Conservation (phyloP, 768 basidiomycete genomes). For the Pisolithus orientalis region DNA sequence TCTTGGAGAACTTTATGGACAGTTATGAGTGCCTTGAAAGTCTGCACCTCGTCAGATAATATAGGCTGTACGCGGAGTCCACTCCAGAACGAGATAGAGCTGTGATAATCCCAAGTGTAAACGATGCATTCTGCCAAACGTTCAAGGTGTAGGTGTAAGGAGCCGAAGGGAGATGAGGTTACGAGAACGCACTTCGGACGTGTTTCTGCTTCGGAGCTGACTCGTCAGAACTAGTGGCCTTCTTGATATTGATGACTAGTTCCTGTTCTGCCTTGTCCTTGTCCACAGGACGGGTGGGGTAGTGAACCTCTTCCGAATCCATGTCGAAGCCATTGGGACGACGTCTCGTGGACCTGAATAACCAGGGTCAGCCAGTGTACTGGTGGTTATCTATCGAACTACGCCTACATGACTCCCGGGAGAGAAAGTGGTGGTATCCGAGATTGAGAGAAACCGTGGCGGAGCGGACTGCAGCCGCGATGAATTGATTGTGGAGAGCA, state of each 20-base stretch:
- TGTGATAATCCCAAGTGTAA: slow-evolving; percentile 99
- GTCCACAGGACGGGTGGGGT: slow-evolving; percentile 95
- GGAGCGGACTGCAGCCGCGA: background rate
- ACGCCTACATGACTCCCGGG: slow-evolving; percentile 22
- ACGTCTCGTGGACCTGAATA: slow-evolving; percentile 27
- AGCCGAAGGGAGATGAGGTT: slow-evolving; percentile 7
- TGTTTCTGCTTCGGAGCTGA: slow-evolving; percentile 98
- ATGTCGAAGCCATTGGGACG: slow-evolving; percentile 49
- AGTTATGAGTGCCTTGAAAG: slow-evolving; percentile 95
- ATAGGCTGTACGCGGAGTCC: slow-evolving; percentile 96
- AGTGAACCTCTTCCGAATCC: slow-evolving; percentile 73
- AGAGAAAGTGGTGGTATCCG: background rate
- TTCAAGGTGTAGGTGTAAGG: slow-evolving; percentile 10
- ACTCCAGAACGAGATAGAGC: slow-evolving; percentile 97
- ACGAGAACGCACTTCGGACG: slow-evolving; percentile 75
- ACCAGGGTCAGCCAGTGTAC: slow-evolving; percentile 6
- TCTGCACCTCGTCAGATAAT: slow-evolving; percentile 93
- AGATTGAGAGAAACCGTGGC: background rate
- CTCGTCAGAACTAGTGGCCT: slow-evolving; percentile 94
- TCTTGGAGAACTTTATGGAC: slow-evolving; percentile 98
- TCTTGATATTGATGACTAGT: slow-evolving; percentile 93
- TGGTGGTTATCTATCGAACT: background rate
- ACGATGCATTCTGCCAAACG: slow-evolving; percentile 80
- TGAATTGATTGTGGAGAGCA: background rate
- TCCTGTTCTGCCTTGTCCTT: slow-evolving; percentile 97